These are phyloP conservation scores for Saprolegnia diclina DNA, from an alignment of 352 stramenopile genomes.

Conservation along the genomic window DNA sequence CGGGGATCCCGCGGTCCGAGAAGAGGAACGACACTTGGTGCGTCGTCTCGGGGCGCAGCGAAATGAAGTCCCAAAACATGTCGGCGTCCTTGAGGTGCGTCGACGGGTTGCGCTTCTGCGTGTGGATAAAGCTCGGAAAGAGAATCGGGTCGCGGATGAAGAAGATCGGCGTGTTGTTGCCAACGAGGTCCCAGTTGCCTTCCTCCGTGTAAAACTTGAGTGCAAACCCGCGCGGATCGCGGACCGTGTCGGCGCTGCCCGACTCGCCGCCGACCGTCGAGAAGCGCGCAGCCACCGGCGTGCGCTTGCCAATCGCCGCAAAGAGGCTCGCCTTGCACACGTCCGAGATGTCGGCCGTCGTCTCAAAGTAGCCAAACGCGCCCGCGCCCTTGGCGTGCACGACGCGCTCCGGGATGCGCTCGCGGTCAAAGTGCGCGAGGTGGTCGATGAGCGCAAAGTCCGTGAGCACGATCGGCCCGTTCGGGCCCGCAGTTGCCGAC, in stretches of 20 bases:
- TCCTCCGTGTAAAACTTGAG: constrained; percentile 94
- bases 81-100: constrained; percentile 83
- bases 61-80: constrained; percentile 91
- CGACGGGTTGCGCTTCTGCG: constrained; percentile 87
- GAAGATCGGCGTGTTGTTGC: constrained; percentile 93
- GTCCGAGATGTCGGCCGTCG: constrained; percentile 58
- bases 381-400: constrained; percentile 88
- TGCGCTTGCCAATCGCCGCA: constrained; percentile 67
- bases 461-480: constrained; percentile 61
- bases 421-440: constrained; percentile 88
- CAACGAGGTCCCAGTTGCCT: constrained; percentile 91
- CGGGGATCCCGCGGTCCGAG: constrained; percentile 80
- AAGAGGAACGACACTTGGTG: constrained; percentile 89
- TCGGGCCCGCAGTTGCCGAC: constrained; percentile 55
- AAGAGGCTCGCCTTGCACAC: constrained; percentile 81
- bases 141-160: constrained; percentile 91
- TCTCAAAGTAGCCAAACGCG: constrained; percentile 90
- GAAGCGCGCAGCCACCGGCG: constrained; percentile 78
- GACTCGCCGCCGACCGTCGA: constrained; percentile 78
- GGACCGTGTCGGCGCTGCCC: constrained; percentile 76
- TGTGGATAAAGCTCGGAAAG: constrained; percentile 92
- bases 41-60: constrained; percentile 84
- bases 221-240: constrained; percentile 86
- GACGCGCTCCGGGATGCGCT: constrained; percentile 88
- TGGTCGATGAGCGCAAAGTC: constrained; percentile 88